A percentile compares a stretch with the other conserved stretches of the same genome.
Evolutionary conservation across 768 basidiomycete genomes (phyloP).

Genomic region (Rubroboletus satanas): DNA sequence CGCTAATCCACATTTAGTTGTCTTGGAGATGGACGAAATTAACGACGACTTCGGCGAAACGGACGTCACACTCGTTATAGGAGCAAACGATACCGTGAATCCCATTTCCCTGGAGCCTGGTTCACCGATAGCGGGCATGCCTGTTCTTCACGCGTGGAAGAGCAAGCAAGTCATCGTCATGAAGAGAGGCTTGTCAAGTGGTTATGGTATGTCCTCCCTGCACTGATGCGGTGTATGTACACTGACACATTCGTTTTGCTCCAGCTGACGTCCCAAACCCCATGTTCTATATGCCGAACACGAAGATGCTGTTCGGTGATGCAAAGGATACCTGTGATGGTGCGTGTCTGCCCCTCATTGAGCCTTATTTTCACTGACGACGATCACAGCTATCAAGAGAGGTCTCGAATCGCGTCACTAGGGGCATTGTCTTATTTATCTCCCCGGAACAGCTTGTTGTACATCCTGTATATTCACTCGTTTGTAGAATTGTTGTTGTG

Average conservation of each 20-base stretch:
- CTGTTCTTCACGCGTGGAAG: constrained; percentile 90
- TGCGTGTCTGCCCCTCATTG: constrained; percentile 26
- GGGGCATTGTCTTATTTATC: neutral
- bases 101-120: constrained; percentile 85
- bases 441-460: constrained; percentile 8
- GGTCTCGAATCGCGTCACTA: constrained; percentile 43
- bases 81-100: constrained; percentile 91
- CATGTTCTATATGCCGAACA: constrained; percentile 89
- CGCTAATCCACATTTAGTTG: constrained; percentile 45
- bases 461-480: constrained; percentile 21
- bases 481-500: constrained; percentile 9
- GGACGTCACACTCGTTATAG: constrained; percentile 87
- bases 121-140: constrained; percentile 89
- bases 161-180: constrained; percentile 89
- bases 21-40: constrained; percentile 92
- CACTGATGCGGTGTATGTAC: neutral
- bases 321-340: constrained; percentile 90
- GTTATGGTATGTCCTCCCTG: constrained; percentile 57
- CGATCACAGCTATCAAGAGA: constrained; percentile 51
- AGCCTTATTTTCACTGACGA: neutral
- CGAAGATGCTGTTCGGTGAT: constrained; percentile 90
- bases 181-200: constrained; percentile 88
- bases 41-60: constrained; percentile 89
- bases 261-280: constrained; percentile 89
- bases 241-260: neutral